phyloP scores from a whole-genome alignment of 2,329 filamentous ascomycete species.

The Lecanicillium sp. region DNA sequence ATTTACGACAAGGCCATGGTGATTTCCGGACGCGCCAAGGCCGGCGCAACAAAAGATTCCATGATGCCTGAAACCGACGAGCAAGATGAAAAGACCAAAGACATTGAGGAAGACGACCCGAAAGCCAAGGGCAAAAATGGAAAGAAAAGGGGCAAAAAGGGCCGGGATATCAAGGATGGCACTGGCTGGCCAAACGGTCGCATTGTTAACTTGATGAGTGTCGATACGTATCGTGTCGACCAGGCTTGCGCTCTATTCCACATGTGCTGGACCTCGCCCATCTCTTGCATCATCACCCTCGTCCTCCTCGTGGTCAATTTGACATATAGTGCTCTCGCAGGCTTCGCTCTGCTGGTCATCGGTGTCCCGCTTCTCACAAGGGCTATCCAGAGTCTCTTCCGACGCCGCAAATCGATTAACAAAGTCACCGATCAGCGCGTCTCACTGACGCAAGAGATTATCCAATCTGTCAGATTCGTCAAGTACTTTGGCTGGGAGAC shows the following conservation, averaged over 20 bases:
- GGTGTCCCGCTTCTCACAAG: slow-evolving; percentile 70
- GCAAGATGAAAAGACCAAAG: slow-evolving; percentile 40
- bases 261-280: slow-evolving; percentile 79
- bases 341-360: slow-evolving; percentile 74
- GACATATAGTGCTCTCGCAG: slow-evolving; percentile 81
- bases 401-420: slow-evolving; percentile 73
- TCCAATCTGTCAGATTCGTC: slow-evolving; percentile 87
- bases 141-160: slow-evolving; percentile 31
- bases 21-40: slow-evolving; percentile 79
- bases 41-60: slow-evolving; percentile 53
- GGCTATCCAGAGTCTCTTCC: slow-evolving; percentile 70
- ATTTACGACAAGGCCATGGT: slow-evolving; percentile 93
- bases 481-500: slow-evolving; percentile 96
- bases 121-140: slow-evolving; percentile 30
- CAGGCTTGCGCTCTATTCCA: slow-evolving; percentile 86
- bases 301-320: slow-evolving; percentile 78
- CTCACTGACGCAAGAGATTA: slow-evolving; percentile 82
- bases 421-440: slow-evolving; percentile 91
- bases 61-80: slow-evolving; percentile 30
- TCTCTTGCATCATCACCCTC: slow-evolving; percentile 71
- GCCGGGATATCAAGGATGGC: slow-evolving; percentile 42
- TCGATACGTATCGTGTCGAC: slow-evolving; percentile 89
- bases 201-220: slow-evolving; percentile 89
- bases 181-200: slow-evolving; percentile 88
- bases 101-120: slow-evolving; percentile 30